Base-by-base conservation (phyloP, 768 basidiomycete genomes). In the Tylopilus felleus region DNA sequence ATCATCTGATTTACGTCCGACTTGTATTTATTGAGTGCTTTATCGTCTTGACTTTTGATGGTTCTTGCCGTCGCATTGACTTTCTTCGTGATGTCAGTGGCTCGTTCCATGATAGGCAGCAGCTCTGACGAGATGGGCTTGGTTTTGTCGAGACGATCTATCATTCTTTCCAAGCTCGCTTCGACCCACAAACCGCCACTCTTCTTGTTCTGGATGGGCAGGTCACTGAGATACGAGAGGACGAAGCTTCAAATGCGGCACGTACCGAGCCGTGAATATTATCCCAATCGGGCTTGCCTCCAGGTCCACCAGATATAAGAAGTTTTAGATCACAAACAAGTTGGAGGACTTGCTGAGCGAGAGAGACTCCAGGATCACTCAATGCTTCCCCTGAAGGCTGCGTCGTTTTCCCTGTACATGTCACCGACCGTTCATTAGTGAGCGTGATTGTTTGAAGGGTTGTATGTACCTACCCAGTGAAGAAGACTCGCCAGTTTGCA, bases 141-240 rank as follows among this genome's bases (percentile, higher is more conserved):
- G 36, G 35, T 42, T 23, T 38, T 41, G 27, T 61, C 42, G 13
- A 61, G 59, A 10, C 59, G 60, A 17, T 51, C 38, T 27, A 43
- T 42, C 41, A 46, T 25, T 17, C 47, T 46, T 41, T 60, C 55
- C 51, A 61, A 35, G 28, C 59, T 57, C 27, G 46, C 49, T 21
- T 61, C 51, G 22, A 61, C 41, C 23, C 49, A 61, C 41, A 61
- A 44, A 14, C 59, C 59, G 14, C 60, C 55, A 22, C 60, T 61
- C 28, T 45, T 60, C 4, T 41, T 40, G 8, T 49, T 31, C 59
- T 60, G 14, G 5, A 43, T 21, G 31, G 17, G 12, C 14, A 5
- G 14, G 19, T 14, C 4, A 13, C 31, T 49, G 10, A 46, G 49
- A 7, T 5, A 2, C 28, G 27, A 12, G 21, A 21, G 22, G 4